Evolutionary conservation across 768 basidiomycete genomes (phyloP), one percentile per base, ranked within the genome.

Genomic region (Pisolithus albus): DNA sequence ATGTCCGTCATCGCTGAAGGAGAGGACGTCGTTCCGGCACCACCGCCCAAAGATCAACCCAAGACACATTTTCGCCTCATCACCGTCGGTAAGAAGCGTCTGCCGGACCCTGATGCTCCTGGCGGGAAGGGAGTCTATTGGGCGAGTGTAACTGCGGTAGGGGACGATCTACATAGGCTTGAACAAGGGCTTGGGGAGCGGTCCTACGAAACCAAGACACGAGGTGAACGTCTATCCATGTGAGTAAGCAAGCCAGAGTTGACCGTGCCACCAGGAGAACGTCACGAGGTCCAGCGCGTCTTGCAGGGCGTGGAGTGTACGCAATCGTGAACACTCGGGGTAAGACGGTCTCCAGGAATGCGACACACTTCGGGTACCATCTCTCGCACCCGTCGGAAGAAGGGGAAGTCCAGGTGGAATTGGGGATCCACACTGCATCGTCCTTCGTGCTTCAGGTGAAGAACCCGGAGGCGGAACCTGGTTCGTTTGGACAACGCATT

Each of bases 371-470:
- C 32, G 84, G 79, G 0, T 82, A 82, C 60, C 69, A 77, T 53
- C 70, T 84, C 38, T 79, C 80, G 5, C 80, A 84, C 54, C 78
- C 76, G 0, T 53, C 66, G 16, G 67, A 72, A 16, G 60, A 75
- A 37, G 79, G 80, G 9, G 74, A 79, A 4, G 81, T 83, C 0
- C 84, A 84, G 52, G 59, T 68, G 18, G 75, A 70, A 6, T 67
- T 86, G 5, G 80, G 80, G 4, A 79, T 86, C 50, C 64, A 73
- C 46, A 64, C 66, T 1, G 75, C 77, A 0, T 78, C 77, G 0
- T 77, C 77, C 0, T 84, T 83, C 55, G 67, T 80, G 15, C 37
- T 84, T 5, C 81, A 84, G 55, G 77, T 83, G 45, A 84, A 82
- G 67, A 83, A 83, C 53, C 81, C 81, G 0, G 66, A 76, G 0